Conservation (phyloP, 2,329 filamentous ascomycete genomes). For the Parasarocladium wereldwijsianum region DNA sequence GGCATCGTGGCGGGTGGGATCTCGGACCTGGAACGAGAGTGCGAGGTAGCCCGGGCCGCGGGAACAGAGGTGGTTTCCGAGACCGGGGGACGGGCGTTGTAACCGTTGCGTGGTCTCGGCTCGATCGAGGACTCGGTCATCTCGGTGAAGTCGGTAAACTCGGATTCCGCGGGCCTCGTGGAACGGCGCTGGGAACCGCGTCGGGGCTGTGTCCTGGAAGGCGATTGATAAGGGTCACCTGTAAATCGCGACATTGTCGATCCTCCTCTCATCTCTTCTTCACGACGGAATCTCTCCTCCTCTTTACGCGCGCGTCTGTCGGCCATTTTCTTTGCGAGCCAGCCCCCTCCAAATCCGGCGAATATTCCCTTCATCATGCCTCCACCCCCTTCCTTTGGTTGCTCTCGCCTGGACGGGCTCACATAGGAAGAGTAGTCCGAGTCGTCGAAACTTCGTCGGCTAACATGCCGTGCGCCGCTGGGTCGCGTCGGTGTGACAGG, state of each 20-base stretch:
- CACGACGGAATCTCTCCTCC: conserved; percentile 27
- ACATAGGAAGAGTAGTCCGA: conserved; percentile 47
- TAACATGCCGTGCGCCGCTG: conserved; percentile 28
- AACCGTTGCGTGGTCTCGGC: conserved; percentile 10
- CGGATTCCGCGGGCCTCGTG: too few species aligned
- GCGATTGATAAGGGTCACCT: conserved; percentile 47
- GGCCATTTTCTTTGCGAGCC: conserved; percentile 51
- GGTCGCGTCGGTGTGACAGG: conserved; percentile 30
- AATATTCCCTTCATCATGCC: conserved; percentile 41
- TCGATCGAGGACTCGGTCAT: conserved; percentile 22
- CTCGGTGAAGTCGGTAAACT: conserved; percentile 8
- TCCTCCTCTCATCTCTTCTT: conserved; percentile 44
- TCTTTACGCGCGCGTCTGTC: conserved; percentile 34
- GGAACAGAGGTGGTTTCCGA: conserved; percentile 8
- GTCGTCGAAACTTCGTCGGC: conserved; percentile 29
- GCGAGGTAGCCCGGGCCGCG: conserved; percentile 9
- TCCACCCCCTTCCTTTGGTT: conserved; percentile 27
- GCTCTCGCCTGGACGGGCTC: conserved; percentile 43
- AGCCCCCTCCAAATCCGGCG: conserved; percentile 51
- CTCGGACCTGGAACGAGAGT: conserved; percentile 24
- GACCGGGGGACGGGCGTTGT: conserved; percentile 9
- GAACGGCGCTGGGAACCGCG: conserved; percentile 14
- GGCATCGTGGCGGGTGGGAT: conserved; percentile 33
- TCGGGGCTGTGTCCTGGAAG: conserved; percentile 22
- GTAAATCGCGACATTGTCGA: conserved; percentile 51